Base-by-base conservation (phyloP, 306 rosid genomes). In the Datisca glomerata region DNA sequence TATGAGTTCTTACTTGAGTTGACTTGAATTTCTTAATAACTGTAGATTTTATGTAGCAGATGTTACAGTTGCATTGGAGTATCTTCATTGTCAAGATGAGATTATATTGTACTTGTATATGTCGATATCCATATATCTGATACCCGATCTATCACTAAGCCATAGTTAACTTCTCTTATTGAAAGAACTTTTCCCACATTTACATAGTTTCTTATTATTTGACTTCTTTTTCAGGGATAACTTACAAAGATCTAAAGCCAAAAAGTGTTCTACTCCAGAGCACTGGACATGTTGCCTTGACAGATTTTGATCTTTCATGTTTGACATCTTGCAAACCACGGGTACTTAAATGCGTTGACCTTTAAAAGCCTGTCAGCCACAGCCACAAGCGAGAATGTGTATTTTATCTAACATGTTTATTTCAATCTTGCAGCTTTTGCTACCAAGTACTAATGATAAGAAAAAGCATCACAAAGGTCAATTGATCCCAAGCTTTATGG, bases 41-140 rank as follows among this genome's bases (percentile, higher is more conserved):
- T 35, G 56, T 47, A 89, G 98, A 72, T 89, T 89, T 72, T 89
- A 80, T 64, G 84, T 82, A 44, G 79, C 81, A 40, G 98, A 89
- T 67, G 86, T 89, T 37, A 50, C 80, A 35, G 51, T 84, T 51
- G 98, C 95, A 37, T 63, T 89, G 79, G 98, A 89, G 76, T 89
- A 89, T 60, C 98, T 89, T 57, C 98, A 89, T 52, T 89, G 95
- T 67, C 93, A 70, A 62, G 97, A n/a, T n/a, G n/a, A n/a, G n/a
- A n/a, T n/a, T n/a, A 95, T 89, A 56, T 35, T 1, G 34, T 3
- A 13, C 24, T 21, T 24, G 8, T 12, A 31, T 0, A 31, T 28
- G 33, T n/a, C n/a, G n/a, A n/a, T n/a, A n/a, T n/a, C n/a, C n/a
- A n/a, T n/a, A n/a, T n/a, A n/a, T n/a, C n/a, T n/a, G n/a, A n/a